Conservation (phyloP, 2,329 filamentous ascomycete genomes). For the Calonectria pauciramosa region DNA sequence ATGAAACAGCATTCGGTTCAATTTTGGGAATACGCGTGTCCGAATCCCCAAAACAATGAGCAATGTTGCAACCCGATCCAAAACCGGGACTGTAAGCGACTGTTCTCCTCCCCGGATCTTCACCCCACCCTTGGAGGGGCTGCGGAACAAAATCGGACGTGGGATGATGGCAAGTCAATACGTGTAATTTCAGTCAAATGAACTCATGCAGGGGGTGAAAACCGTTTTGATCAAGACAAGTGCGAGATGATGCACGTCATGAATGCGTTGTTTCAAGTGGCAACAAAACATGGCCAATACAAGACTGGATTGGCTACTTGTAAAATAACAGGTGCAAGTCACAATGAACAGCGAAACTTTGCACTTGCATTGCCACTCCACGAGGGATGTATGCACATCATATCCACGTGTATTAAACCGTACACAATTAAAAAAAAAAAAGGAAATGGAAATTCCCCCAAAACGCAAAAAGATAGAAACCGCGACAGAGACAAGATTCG, state of each 20-base stretch:
- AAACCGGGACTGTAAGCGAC: neutral
- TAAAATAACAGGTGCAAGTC: neutral
- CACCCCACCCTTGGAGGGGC: neutral
- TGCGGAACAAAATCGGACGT: neutral
- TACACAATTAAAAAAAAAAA: neutral
- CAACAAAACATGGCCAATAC: too few species aligned
- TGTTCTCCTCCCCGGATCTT: neutral
- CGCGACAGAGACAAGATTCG: conserved; percentile 38
- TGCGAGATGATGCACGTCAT: neutral
- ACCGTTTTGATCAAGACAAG: neutral
- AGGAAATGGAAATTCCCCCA: neutral
- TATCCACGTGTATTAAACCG: neutral
- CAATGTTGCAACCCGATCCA: neutral
- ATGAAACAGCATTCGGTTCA: neutral
- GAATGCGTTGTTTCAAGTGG: neutral
- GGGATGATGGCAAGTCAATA: neutral
- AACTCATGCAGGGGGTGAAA: neutral
- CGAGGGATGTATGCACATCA: neutral
- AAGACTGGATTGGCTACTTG: neutral
- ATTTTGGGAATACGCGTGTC: neutral
- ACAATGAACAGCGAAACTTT: neutral
- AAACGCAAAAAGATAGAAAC: conserved; percentile 4
- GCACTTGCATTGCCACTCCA: neutral
- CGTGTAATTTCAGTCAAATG: neutral
- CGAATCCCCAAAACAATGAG: neutral